Percentiles rank a stretch among this genome's conserved stretches.
These are phyloP conservation scores for Eudorina sp. DNA, from an alignment of 139 green algal genomes.

Conservation along the genomic window DNA sequence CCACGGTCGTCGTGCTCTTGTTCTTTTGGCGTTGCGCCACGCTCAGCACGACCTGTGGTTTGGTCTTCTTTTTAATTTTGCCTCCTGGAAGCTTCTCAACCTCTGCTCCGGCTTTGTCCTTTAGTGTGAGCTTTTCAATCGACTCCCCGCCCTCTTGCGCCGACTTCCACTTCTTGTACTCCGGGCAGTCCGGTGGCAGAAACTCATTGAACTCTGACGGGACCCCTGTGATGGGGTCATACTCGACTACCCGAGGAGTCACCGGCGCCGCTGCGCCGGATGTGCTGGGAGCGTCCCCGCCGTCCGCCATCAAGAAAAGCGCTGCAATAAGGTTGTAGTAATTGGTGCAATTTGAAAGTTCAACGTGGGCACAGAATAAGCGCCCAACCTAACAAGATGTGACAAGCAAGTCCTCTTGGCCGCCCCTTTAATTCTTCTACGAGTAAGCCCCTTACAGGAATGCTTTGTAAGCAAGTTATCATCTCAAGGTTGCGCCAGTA, in stretches of 20 bases:
- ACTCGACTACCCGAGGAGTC: slow-evolving; percentile 77
- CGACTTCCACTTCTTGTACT: slow-evolving; percentile 92
- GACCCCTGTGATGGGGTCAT: slow-evolving; percentile 85
- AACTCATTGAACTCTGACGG: slow-evolving; percentile 91
- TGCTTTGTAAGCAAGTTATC: no score
- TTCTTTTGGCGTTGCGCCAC: slow-evolving; percentile 91
- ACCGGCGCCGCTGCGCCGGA: not conserved
- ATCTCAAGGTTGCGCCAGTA: no score
- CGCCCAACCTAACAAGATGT: no score
- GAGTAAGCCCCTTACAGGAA: no score
- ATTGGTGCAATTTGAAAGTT: no score
- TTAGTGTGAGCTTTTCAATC: slow-evolving; percentile 75
- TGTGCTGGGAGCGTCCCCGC: slow-evolving; percentile 29
- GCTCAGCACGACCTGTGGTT: slow-evolving; percentile 82
- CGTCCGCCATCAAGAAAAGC: not conserved
- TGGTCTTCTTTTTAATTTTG: slow-evolving; percentile 87
- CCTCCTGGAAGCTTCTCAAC: slow-evolving; percentile 80
- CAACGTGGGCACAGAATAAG: no score
- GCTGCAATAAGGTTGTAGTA: no score
- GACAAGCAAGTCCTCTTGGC: no score
- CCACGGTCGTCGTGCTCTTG: slow-evolving; percentile 94
- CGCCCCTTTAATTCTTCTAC: no score
- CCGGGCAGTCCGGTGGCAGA: slow-evolving; percentile 82
- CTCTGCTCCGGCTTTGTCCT: slow-evolving; percentile 71
- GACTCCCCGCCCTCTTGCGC: slow-evolving; percentile 68